Conservation (phyloP, 75 land plant species). For the Pseudotsuga menziesii region DNA sequence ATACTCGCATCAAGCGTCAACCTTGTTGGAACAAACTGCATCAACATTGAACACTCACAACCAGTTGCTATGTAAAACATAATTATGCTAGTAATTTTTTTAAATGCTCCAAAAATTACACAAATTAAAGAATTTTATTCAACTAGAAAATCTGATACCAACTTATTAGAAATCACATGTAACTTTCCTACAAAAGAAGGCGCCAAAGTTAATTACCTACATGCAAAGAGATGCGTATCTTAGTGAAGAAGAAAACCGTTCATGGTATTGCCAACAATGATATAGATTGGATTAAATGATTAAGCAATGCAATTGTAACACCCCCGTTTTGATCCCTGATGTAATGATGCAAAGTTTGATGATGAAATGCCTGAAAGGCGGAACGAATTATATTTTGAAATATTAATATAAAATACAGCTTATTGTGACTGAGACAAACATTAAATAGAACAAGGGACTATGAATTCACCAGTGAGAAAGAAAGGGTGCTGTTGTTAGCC, state of each 20-base stretch:
- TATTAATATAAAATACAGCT: no score
- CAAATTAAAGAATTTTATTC: not conserved
- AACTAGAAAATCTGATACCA: not conserved
- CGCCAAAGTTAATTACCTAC: not conserved
- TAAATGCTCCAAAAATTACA: no score
- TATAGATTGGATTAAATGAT: not conserved
- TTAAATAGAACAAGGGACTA: no score
- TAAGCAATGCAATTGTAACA: no score
- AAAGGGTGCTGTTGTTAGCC: no score
- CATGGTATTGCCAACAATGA: not conserved
- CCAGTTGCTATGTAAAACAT: not conserved
- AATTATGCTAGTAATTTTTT: not conserved
- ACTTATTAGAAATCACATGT: not conserved
- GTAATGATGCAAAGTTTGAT: no score
- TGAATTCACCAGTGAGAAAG: no score
- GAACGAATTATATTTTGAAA: no score
- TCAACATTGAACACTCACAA: not conserved
- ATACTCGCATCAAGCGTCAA: slow-evolving; percentile 85
- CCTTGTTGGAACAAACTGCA: slow-evolving; percentile 80
- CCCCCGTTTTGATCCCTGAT: no score
- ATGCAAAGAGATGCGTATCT: not conserved
- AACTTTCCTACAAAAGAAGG: not conserved
- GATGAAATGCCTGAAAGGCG: no score
- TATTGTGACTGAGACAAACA: no score
- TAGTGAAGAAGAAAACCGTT: not conserved